Conservation (phyloP, 75 land plant species). For the Adiantum capillusveneris region DNA sequence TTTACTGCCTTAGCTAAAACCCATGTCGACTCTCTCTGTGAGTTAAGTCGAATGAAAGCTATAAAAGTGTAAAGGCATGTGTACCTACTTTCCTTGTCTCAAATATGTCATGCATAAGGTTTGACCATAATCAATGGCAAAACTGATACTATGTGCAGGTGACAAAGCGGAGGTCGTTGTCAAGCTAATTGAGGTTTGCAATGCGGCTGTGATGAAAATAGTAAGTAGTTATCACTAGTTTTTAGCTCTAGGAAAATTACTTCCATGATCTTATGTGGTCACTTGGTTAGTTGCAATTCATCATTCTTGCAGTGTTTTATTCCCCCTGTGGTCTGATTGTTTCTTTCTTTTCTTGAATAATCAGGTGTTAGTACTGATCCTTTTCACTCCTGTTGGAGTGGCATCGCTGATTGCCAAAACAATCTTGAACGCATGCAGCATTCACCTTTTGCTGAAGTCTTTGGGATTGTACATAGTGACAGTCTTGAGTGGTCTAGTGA, state of each 20-base stretch:
- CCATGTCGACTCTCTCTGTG: too few species aligned
- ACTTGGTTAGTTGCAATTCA: too few species aligned
- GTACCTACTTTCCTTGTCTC: too few species aligned
- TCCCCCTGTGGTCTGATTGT: not conserved
- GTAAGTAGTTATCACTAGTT: slow-evolving; percentile 10
- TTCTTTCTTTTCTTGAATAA: not conserved
- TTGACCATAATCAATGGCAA: too few species aligned
- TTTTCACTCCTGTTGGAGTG: slow-evolving; percentile 32
- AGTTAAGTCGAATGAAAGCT: too few species aligned
- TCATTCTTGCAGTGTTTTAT: too few species aligned
- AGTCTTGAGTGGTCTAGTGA: slow-evolving; percentile 22
- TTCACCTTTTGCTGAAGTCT: slow-evolving; percentile 16
- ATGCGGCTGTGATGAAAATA: slow-evolving; percentile 24
- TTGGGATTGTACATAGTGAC: slow-evolving; percentile 28
- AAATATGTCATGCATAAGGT: too few species aligned
- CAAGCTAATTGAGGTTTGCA: slow-evolving; percentile 20
- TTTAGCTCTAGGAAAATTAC: too few species aligned
- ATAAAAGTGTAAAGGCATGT: too few species aligned
- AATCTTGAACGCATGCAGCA: slow-evolving; percentile 29
- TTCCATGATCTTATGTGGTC: too few species aligned
- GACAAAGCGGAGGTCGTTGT: slow-evolving; percentile 23
- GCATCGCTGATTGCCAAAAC: slow-evolving; percentile 34
- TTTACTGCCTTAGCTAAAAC: too few species aligned
- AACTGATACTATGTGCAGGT: too few species aligned
- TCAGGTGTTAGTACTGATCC: slow-evolving; percentile 22